Evolutionary conservation across 2,329 filamentous ascomycete genomes (phyloP), one percentile per base, ranked within the genome.

Genomic region (Hymenoscyphus linearis): DNA sequence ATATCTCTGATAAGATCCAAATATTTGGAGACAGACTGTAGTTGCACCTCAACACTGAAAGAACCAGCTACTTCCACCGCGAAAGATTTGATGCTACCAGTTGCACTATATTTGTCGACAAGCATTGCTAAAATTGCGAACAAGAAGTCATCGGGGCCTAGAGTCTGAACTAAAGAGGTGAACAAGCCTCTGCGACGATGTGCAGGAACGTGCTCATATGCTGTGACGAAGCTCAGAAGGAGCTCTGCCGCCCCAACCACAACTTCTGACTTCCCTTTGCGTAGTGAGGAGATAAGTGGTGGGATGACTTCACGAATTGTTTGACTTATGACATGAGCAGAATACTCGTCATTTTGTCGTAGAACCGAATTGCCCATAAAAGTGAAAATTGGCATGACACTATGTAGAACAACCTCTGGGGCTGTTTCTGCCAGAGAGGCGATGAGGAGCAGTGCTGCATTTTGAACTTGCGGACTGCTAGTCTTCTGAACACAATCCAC

Each of bases 361-460:
- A 99, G 82, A 22, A 97, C 88, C 3, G 91, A 96, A 52, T 88
- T 89, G 50, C 93, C 92, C 88, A 98, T 97, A 73, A 98, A 97
- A 0, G 95, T 98, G 77, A 99, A 99, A 58, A 99, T 93, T 13
- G 95, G 95, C 95, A 99, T 99, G 59, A 99, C 91, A 68, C 92
- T 97, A 76, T 99, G 93, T 61, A 99, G 81, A 2, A 99, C 91
- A 55, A 96, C 79, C 73, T 96, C 93, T 0, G 96, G 95, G 0
- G 91, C 91, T 67, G 93, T 90, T 44, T 88, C 88, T 25, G 95
- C 93, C 47, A 99, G 80, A 60, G 87, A 89, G 26, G 93, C 92
- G 61, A 98, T 90, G 27, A 99, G 80, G 9, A 98, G 83, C 14
- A 99, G 80, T 3, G 95, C 93, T 5, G 89, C 87, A 71, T 96